Evolutionary conservation across 768 basidiomycete genomes (phyloP), one percentile per base, ranked within the genome.

Genomic region (Suillus subaureus): DNA sequence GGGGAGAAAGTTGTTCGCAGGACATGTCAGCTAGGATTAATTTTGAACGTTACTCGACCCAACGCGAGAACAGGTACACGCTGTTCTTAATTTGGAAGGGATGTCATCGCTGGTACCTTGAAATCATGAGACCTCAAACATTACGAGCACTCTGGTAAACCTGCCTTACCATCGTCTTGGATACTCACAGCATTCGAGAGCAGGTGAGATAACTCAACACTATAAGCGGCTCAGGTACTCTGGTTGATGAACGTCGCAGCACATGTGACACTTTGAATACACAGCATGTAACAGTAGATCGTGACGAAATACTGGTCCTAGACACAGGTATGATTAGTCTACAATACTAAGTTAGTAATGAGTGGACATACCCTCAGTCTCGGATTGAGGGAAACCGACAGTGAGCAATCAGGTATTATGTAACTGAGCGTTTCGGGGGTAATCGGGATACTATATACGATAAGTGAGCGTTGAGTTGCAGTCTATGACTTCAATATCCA

Each of bases 151-250:
- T n/a, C 13, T n/a, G 18, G 31, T 55, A 55, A 55, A 33, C 31
- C 9, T 55, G 54, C 31, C 54, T 54, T 4, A 28, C 52, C 31
- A 54, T 54, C 52, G 31, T 33, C 18, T 21, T 55, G 54, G 54
- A 55, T 33, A 55, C 54, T 28, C 31, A 55, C 52, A 33, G 52
- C 52, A 33, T 55, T 55, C 18, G 21, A 55, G 31, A 51, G 49
- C 49, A 26, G 6, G 45, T 47, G 45, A 47, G n/a, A 28, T 52
- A 1, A 51, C 21, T 21, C 47, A 26, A 28, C 26, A 26, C 49
- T 51, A 28, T 31, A 51, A 51, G 13, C 7, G 23, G 26, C 23
- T 26, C 26, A 51, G 49, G 49, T 51, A 26, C 47, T 49, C 21
- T 49, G 47, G 49, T 16, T 16, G 26, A 52, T 52, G 51, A 18